Percentiles rank a stretch among this genome's conserved stretches.
Evolutionary conservation across 345 rosid genomes (phyloP).

Genomic region (Syzygium grande): DNA sequence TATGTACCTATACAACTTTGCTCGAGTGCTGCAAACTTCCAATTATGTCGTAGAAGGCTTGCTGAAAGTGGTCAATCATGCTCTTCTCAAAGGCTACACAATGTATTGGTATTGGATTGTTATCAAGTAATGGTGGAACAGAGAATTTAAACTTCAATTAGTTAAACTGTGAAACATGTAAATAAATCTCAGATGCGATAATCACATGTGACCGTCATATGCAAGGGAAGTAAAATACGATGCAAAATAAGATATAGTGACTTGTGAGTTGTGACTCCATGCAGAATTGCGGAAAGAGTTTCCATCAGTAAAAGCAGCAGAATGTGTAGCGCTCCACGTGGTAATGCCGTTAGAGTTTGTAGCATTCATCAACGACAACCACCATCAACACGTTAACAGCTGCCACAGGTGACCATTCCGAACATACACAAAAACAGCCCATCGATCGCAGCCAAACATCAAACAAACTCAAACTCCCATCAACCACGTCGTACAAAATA

Average conservation of each 20-base stretch:
- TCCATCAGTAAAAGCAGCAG: neutral
- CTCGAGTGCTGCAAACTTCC: neutral
- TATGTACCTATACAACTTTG: neutral
- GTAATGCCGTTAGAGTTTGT: neutral
- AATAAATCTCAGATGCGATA: neutral
- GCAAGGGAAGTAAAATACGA: neutral
- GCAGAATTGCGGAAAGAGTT: neutral
- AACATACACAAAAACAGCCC: neutral
- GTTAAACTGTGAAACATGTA: neutral
- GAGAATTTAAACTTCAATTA: neutral
- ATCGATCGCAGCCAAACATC: neutral
- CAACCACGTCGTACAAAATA: neutral
- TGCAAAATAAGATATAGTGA: neutral
- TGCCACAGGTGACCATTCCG: neutral
- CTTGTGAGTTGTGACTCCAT: neutral
- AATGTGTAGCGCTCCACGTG: neutral
- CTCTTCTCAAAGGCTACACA: neutral
- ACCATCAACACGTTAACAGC: no score
- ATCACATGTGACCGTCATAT: neutral
- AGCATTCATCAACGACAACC: neutral
- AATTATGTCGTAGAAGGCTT: neutral
- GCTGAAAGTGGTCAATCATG: neutral
- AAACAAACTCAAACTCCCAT: neutral
- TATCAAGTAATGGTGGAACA: neutral
- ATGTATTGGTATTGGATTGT: neutral